A percentile compares a stretch with the other conserved stretches of the same genome.
These are phyloP conservation scores for Aureobasidium sp. DNA, from an alignment of 2,329 filamentous ascomycete species.

Conservation along the genomic window DNA sequence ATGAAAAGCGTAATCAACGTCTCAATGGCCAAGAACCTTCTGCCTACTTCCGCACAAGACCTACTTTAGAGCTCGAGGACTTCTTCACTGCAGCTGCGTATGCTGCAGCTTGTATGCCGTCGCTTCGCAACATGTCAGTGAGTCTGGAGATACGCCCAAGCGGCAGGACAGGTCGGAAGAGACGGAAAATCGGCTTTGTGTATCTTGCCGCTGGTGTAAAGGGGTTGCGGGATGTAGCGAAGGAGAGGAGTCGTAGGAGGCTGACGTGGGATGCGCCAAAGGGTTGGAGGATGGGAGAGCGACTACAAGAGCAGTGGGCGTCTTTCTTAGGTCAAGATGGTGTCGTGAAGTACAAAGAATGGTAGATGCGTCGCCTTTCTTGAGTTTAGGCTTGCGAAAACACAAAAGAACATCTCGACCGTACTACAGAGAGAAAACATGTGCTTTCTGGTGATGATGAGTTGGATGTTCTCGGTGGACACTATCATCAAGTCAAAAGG, in stretches of 20 bases:
- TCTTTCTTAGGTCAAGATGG: neutral
- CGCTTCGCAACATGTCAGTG: neutral
- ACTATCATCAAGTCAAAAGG: no score
- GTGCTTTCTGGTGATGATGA: no score
- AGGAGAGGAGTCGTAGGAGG: neutral
- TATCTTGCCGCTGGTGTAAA: neutral
- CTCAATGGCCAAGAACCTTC: neutral
- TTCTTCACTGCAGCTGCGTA: neutral
- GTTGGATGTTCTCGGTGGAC: no score
- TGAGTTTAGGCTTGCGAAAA: no score
- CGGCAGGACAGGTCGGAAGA: neutral
- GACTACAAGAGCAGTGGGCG: neutral
- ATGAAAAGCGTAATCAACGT: neutral
- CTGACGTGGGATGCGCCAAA: neutral
- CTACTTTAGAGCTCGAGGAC: neutral
- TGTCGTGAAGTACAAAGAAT: neutral
- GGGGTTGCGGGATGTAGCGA: neutral
- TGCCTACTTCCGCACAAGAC: neutral
- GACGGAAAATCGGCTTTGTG: neutral
- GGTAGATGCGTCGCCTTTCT: no score
- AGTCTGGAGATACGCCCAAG: neutral
- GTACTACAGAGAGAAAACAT: no score
- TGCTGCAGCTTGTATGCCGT: neutral
- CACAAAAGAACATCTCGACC: no score
- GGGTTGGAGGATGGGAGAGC: neutral